A percentile compares a stretch with the other conserved stretches of the same genome.
Evolutionary conservation across 1,139 yeast genomes (phyloP).

Genomic region (Eremothecium coryli): DNA sequence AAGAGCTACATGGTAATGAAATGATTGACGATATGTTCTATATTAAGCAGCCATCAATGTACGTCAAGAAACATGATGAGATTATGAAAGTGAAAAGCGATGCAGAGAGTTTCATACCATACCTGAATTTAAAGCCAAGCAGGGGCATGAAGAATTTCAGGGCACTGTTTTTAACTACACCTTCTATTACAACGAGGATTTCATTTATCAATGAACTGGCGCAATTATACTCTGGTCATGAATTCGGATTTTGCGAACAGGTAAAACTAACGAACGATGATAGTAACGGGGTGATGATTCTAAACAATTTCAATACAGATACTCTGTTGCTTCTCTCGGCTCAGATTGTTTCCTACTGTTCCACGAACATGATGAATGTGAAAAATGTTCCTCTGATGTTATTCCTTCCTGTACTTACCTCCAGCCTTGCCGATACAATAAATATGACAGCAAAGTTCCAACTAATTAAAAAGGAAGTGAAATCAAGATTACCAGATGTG

Average conservation of each 20-base stretch:
- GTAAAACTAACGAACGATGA: conserved; percentile 27
- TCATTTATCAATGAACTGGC: conserved; percentile 25
- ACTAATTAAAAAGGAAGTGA: conserved; percentile 36
- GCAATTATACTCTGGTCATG: conserved; percentile 27
- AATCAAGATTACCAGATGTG: conserved; percentile 38
- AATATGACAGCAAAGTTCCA: conserved; percentile 42
- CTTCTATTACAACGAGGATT: conserved; percentile 21
- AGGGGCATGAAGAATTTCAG: conserved; percentile 44
- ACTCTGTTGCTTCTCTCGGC: conserved; percentile 39
- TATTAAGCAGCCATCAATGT: conserved; percentile 24
- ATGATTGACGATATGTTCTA: conserved; percentile 21
- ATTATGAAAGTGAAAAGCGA: conserved; percentile 26
- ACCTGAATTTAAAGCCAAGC: conserved; percentile 46
- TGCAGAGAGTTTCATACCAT: conserved; percentile 22
- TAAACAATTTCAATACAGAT: conserved; percentile 23
- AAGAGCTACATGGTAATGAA: conserved; percentile 21
- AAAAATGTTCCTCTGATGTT: conserved; percentile 28
- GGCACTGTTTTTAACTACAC: conserved; percentile 39
- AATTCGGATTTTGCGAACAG: conserved; percentile 30
- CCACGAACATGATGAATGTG: conserved; percentile 25
- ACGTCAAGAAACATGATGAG: conserved; percentile 26
- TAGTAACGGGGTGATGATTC: conserved; percentile 22
- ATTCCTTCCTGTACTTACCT: conserved; percentile 30
- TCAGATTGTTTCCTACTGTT: conserved; percentile 36
- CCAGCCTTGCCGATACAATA: conserved; percentile 36